Evolutionary conservation across 768 basidiomycete genomes (phyloP), one percentile per base, ranked within the genome.

Genomic region (Leucogyrophana mollusca): DNA sequence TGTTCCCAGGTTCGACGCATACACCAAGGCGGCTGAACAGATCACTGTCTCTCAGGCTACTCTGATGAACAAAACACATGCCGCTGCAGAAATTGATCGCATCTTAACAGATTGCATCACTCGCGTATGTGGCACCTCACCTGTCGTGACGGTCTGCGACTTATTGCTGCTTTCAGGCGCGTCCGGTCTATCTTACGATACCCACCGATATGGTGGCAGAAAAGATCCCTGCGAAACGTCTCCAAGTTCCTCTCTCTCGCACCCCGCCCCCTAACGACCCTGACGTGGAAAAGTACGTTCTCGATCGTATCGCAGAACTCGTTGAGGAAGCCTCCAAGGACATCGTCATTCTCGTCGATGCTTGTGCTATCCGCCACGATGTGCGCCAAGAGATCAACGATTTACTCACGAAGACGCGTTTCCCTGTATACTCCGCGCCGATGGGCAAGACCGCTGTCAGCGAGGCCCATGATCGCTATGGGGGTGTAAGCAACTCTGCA

Each of bases 1-100:
- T n/a, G n/a, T n/a, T n/a, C n/a, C n/a, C n/a, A 87, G 87, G 56
- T 96, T 80, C 58, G 83, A 88, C 50, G 91, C 87, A 17, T 98
- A 93, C 63, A 66, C 72, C 38, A 79, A 81, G 49, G 90, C 89
- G 30, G 78, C 87, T 0, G 72, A 80, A 41, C 87, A 90, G 24
- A 82, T 96, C 53, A 85, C 89, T 3, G 70, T 74, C 49, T 76
- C 85, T 10, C 85, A 90, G 45, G 83, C 84, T 3, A 65, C 69
- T 22, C 62, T 97, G 16, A 73, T 61, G 45, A 68, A 74, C 45
- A 75, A 75, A 40, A 62, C 67, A 2, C 68, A 72, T 4, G 90
- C 89, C 2, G 80, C 78, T 0, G 67, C 72, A 2, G 80, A 87
- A 54, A 89, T 97, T 25, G 94, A 97, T 61, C 79, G 85, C 42